phyloP scores from a whole-genome alignment of 2,329 filamentous ascomycete species.

The Talaromyces atroroseus region DNA sequence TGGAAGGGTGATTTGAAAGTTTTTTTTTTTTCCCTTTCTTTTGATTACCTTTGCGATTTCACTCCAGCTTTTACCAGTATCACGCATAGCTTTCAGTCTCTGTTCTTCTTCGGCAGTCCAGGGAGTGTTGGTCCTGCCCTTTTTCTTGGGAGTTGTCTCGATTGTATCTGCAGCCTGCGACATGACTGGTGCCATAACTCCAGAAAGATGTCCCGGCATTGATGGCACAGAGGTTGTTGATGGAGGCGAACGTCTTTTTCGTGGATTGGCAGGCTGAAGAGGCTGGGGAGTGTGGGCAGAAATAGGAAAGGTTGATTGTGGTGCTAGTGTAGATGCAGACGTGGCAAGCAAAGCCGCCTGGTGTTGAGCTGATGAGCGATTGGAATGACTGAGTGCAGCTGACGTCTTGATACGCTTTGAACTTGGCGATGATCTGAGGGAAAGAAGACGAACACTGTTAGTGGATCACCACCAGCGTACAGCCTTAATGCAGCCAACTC shows the following conservation, averaged over 20 bases:
- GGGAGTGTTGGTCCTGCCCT: constrained; percentile 95
- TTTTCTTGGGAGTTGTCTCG: constrained; percentile 56
- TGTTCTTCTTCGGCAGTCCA: constrained; percentile 96
- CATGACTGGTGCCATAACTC: constrained; percentile 25
- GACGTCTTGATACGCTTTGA: constrained; percentile 40
- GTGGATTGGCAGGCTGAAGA: constrained; percentile 28
- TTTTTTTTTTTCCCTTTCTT: background rate
- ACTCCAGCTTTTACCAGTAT: constrained; percentile 89
- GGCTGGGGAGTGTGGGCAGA: constrained; percentile 2
- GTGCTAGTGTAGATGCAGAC: constrained; percentile 5
- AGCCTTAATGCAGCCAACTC: background rate
- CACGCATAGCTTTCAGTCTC: constrained; percentile 87
- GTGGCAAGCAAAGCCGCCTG: constrained; percentile 32
- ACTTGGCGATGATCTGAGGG: constrained; percentile 34
- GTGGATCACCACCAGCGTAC: background rate
- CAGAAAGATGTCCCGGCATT: constrained; percentile 29
- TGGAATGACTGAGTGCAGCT: constrained; percentile 28
- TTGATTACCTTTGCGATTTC: constrained; percentile 88
- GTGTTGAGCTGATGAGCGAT: constrained; percentile 35
- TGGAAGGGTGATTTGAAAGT: background rate
- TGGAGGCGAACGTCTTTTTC: constrained; percentile 42
- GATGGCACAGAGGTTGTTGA: constrained; percentile 31
- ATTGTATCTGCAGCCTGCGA: constrained; percentile 16
- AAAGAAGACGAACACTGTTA: background rate
- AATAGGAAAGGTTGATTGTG: background rate